Base-by-base conservation (phyloP, 305 asterid species). In the Fraxinus albicans region DNA sequence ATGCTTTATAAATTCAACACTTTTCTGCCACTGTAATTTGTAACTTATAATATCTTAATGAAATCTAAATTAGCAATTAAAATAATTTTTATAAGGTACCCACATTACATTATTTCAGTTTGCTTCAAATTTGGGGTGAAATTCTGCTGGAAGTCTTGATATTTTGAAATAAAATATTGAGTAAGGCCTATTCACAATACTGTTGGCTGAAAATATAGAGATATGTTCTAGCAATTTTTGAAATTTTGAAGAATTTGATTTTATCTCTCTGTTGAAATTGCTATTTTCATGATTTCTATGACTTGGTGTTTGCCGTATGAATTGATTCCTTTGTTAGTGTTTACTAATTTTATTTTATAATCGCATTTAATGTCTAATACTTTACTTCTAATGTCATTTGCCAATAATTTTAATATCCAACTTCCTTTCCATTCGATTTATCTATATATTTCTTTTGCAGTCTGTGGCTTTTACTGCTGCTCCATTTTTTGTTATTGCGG, bases 401-500 rank as follows among this genome's bases (percentile, higher is more conserved):
- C 3, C 29, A 23, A 23, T 8, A 60, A 31, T 60, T 19, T 65
- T 15, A 34, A 63, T 23, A 36, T 38, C 10, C 44, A 77, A 36
- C 23, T 29, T 53, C 67, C 25, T 17, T 79, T 67, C 27, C 72
- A 73, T 79, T 6, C 23, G 60, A 13, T 77, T 70, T 75, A 42
- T 73, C 35, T n/a, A 42, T 53, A 53, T 53, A 53, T 17, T 53
- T 53, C 63, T 53, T 8, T 85, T 93, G 94, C 97, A 95, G 98
- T 95, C 99, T 6, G 99, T 95, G 77, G 87, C 85, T 73, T 94
- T 90, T 87, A 92, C 97, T 9, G 97, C 93, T 33, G 91, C 81
- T 77, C 98, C 98, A 3, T 88, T 93, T 36, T 94, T 95, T 76
- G 76, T 87, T 2, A 79, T 91, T 81, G 98, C 95, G 23, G 88